A percentile compares a stretch with the other conserved stretches of the same genome.
These are phyloP conservation scores for Lentinula aciculospora DNA, from an alignment of 768 basidiomycete species.

Conservation along the genomic window DNA sequence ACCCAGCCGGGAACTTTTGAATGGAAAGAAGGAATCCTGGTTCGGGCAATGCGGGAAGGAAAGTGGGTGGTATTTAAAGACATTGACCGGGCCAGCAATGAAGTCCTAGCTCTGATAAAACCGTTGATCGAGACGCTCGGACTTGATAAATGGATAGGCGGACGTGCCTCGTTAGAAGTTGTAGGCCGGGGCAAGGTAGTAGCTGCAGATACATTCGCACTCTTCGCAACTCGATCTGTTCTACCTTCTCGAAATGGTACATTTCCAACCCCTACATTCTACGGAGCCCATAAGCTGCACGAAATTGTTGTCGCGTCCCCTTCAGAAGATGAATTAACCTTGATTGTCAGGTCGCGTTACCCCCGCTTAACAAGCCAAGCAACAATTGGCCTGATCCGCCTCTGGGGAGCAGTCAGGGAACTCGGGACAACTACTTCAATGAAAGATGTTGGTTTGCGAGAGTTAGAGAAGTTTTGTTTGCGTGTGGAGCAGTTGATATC, in stretches of 20 bases:
- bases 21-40: conserved; percentile 93
- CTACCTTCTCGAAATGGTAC: conserved; percentile 36
- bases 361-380: conserved; percentile 48
- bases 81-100: conserved; percentile 84
- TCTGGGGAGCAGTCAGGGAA: conserved; percentile 62
- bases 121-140: conserved; percentile 74
- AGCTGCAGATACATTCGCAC: conserved; percentile 73
- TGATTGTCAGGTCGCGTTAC: conserved; percentile 67
- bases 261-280: conserved; percentile 64
- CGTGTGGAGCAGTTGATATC: conserved; percentile 58
- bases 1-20: conserved; percentile 84
- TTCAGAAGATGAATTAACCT: conserved; percentile 56
- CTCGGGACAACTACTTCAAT: conserved; percentile 47
- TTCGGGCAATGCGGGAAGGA: conserved; percentile 85
- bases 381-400: conserved; percentile 46
- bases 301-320: conserved; percentile 65
- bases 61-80: conserved; percentile 93
- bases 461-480: conserved; percentile 79
- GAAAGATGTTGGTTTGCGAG: conserved; percentile 66
- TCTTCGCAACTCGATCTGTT: conserved; percentile 86
- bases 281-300: conserved; percentile 79
- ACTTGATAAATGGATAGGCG: conserved; percentile 71
- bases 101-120: conserved; percentile 84
- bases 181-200: conserved; percentile 70
- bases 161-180: conserved; percentile 59